Evolutionary conservation across 1,284 basidiomycete genomes (phyloP).

Genomic region (Porphyrellus sp.): DNA sequence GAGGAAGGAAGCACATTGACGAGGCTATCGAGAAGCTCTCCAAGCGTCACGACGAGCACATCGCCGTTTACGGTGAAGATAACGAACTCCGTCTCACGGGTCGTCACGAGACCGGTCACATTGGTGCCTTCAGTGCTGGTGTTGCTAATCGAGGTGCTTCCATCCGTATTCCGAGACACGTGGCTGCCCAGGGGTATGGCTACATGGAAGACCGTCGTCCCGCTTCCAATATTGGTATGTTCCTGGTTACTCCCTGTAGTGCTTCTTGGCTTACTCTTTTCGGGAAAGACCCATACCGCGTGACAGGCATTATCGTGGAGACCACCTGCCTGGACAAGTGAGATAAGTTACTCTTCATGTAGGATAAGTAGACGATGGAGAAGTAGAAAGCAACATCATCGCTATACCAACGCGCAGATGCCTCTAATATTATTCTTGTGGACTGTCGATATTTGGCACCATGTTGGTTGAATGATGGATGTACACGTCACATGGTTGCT

Average conservation of each 20-base stretch:
- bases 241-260: constrained; percentile 3
- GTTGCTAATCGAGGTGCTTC: constrained; percentile 97
- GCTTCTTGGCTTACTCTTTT: constrained; percentile 14
- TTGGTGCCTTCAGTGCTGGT: constrained; percentile 89
- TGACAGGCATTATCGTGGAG: constrained; percentile 89
- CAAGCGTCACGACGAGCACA: constrained; percentile 86
- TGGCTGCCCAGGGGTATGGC: constrained; percentile 88
- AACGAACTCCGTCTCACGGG: constrained; percentile 94
- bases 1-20: constrained; percentile 94
- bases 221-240: constrained; percentile 91
- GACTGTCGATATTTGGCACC: neutral
- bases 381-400: constrained; percentile 13
- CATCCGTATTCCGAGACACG: constrained; percentile 92
- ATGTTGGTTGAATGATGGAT: neutral
- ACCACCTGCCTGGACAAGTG: constrained; percentile 73
- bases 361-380: constrained; percentile 6
- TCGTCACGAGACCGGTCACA: constrained; percentile 96
- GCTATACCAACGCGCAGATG: constrained; percentile 23
- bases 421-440: constrained; percentile 9
- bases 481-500: constrained; percentile 1
- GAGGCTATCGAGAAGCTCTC: constrained; percentile 89
- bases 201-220: constrained; percentile 97
- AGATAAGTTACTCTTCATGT: constrained; percentile 7
- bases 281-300: constrained; percentile 77
- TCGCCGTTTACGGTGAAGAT: constrained; percentile 95